Percentiles rank a stretch among this genome's conserved stretches.
Conservation (phyloP, 805 yeast genomes). For the Sporopachydermia quercuum region DNA sequence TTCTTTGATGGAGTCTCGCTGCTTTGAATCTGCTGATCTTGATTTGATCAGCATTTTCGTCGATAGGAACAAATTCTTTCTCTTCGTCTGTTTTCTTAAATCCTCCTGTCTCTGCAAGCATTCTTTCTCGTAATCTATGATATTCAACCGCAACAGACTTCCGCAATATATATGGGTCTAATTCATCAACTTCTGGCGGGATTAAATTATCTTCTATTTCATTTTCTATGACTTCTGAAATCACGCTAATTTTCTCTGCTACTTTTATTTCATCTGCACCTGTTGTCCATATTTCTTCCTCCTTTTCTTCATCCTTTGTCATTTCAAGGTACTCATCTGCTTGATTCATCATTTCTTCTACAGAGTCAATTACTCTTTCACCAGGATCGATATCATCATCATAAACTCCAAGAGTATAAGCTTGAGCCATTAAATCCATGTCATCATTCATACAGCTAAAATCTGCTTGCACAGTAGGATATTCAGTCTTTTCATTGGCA, state of each 20-base stretch:
- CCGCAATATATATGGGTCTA: slow-evolving; percentile 11
- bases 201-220: slow-evolving; percentile 27
- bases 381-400: slow-evolving; percentile 34
- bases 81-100: slow-evolving; percentile 27
- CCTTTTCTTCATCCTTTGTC: slow-evolving; percentile 1
- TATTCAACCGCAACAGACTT: slow-evolving; percentile 17
- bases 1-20: slow-evolving; percentile 20
- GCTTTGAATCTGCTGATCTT: slow-evolving; percentile 48
- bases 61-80: slow-evolving; percentile 47
- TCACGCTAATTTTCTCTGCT: not conserved
- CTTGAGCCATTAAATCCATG: slow-evolving; percentile 36
- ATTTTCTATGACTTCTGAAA: not conserved
- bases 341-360: not conserved
- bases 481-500: slow-evolving; percentile 1
- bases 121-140: slow-evolving; percentile 15
- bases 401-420: slow-evolving; percentile 35
- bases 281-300: not conserved
- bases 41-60: slow-evolving; percentile 40
- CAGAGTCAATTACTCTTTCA: not conserved
- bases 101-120: slow-evolving; percentile 16
- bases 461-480: slow-evolving; percentile 15
- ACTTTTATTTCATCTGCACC: not conserved
- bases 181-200: slow-evolving; percentile 34
- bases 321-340: not conserved
- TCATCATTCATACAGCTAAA: slow-evolving; percentile 24